Base-by-base conservation (phyloP, 2,329 filamentous ascomycete species). In the Fusarium clavum region DNA sequence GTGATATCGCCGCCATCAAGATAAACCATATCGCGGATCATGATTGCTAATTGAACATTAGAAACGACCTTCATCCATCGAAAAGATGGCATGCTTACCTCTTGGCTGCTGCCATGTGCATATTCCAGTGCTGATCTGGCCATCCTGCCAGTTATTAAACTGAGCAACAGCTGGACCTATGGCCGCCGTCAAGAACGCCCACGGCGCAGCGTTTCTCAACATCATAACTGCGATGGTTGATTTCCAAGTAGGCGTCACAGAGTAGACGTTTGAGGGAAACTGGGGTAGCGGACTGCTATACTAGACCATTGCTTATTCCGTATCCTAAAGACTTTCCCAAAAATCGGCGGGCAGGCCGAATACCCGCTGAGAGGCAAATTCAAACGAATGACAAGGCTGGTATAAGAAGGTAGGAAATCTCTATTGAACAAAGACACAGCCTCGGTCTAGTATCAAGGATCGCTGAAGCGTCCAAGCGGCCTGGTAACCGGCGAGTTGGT, bases 11-110 rank as follows among this genome's bases (percentile, higher is more conserved):
- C 90, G 40, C 90, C 90, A 75, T 92, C 90, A 24, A 92, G 77
- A 73, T 91, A 92, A 18, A 91, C 79, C 3, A 85, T 89, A 71
- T 92, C 88, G 44, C 85, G 84, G 38, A 92, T 78, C 5, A 89
- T 78, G 40, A 85, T 84, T 66, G 84, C 89, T 90, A 71, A 53
- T 38, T 18, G 14, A 44, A 32, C 38, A 67, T 79, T 56, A 80
- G 74, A 59, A 12, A 38, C 38, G 34, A 49, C 43, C 22, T 32
- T 8, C 3, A 25, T 14, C 16, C 11, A n/a, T 14, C 16, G 6
- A 43, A 11, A 18, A 14, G 40, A 52, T 34, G 8, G 20, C 18
- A 29, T 41, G 58, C 75, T 63, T 73, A 83, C 83, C 82, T 80
- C 83, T 79, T 16, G 80, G 79, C 70, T 82, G 79, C 52, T 76